These are phyloP conservation scores for Athelia sp. DNA, from an alignment of 1,284 basidiomycete genomes.

Conservation along the genomic window DNA sequence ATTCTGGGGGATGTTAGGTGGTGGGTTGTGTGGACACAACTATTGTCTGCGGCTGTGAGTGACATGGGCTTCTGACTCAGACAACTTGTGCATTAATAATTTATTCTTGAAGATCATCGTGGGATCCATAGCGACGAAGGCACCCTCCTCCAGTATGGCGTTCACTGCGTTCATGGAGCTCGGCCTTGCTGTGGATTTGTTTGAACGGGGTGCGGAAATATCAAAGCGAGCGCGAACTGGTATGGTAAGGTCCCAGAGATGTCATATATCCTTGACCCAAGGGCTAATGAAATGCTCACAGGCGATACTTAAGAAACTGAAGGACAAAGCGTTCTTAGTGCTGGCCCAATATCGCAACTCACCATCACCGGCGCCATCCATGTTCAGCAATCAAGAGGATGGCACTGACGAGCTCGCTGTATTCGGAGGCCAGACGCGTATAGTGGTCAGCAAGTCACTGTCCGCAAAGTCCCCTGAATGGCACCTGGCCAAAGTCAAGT, in stretches of 20 bases:
- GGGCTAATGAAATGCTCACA: neutral
- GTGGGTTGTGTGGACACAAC: neutral
- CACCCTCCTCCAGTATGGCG: constrained; percentile 37
- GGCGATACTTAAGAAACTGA: constrained; percentile 31
- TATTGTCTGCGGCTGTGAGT: neutral
- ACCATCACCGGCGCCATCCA: constrained; percentile 7
- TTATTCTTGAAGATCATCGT: constrained; percentile 31
- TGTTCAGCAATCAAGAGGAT: constrained; percentile 26
- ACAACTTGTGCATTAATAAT: neutral
- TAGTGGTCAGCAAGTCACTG: constrained; percentile 21
- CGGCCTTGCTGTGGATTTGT: constrained; percentile 33
- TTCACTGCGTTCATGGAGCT: constrained; percentile 36
- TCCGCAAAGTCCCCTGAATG: constrained; percentile 1
- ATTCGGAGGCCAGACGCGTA: constrained; percentile 44
- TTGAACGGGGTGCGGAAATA: constrained; percentile 33
- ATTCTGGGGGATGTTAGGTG: neutral
- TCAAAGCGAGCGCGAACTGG: constrained; percentile 37
- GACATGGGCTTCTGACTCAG: neutral
- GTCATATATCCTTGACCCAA: neutral
- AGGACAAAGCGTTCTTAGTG: constrained; percentile 33
- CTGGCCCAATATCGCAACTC: constrained; percentile 22
- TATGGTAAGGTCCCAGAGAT: constrained; percentile 24
- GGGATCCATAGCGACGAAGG: constrained; percentile 41
- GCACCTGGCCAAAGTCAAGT: no score
- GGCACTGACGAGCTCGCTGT: constrained; percentile 46